These are phyloP conservation scores for Corniculantispora saksenae DNA, from an alignment of 2,329 filamentous ascomycete species.

Conservation along the genomic window DNA sequence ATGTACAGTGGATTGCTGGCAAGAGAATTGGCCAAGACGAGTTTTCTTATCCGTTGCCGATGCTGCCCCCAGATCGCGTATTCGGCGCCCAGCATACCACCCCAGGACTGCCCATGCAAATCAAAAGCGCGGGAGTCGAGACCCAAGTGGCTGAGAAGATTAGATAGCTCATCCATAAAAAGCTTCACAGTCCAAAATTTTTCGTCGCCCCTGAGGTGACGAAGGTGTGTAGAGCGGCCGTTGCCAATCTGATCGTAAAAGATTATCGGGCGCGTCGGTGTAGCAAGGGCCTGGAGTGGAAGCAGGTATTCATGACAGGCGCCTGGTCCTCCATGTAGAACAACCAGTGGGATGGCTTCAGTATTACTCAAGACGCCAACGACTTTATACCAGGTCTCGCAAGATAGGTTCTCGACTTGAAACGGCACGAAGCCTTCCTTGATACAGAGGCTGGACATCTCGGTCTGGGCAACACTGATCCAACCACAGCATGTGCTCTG, in stretches of 20 bases:
- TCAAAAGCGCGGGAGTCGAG: slow-evolving; percentile 39
- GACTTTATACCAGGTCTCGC: neutral
- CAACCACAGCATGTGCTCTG: too few relatives aligned
- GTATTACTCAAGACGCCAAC: neutral
- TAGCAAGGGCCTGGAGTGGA: slow-evolving; percentile 36
- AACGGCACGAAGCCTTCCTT: neutral
- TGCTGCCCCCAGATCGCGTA: slow-evolving; percentile 37
- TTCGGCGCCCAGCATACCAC: slow-evolving; percentile 49
- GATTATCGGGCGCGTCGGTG: slow-evolving; percentile 38
- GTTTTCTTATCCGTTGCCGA: slow-evolving; percentile 26
- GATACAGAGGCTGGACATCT: neutral
- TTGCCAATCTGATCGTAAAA: slow-evolving; percentile 58
- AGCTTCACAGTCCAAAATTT: slow-evolving; percentile 50
- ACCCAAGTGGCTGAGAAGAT: slow-evolving; percentile 43
- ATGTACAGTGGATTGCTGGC: slow-evolving; percentile 31
- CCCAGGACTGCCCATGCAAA: slow-evolving; percentile 53
- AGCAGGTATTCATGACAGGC: slow-evolving; percentile 45
- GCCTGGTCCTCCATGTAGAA: slow-evolving; percentile 47
- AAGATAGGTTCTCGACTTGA: neutral
- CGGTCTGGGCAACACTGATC: too few relatives aligned
- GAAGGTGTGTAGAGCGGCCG: slow-evolving; percentile 49
- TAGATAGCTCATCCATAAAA: slow-evolving; percentile 51
- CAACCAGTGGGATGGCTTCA: neutral
- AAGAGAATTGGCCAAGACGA: slow-evolving; percentile 33
- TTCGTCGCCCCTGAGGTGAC: slow-evolving; percentile 39